Evolutionary conservation across 2,329 filamentous ascomycete species (phyloP), one percentile per base, ranked within the genome.

Genomic region (Phialophora verrucosa): DNA sequence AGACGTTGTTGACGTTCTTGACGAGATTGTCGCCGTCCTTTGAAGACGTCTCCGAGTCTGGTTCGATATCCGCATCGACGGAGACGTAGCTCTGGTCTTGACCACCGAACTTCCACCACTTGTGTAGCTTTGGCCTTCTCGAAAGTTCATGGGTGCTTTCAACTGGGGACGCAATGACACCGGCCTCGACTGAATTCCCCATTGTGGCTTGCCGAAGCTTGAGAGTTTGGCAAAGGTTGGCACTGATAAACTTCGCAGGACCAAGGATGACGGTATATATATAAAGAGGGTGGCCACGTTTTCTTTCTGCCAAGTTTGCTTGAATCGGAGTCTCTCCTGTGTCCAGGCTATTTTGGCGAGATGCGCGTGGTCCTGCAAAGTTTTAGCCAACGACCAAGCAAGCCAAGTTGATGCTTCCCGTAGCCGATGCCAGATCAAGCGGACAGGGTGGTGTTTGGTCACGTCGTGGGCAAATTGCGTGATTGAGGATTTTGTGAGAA

Each of bases 1-100:
- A 72, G 31, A 72, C 69, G 47, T 68, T 72, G 42, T 67, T 54
- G 7, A 58, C 59, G 47, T 70, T 70, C 54, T 64, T 67, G 35
- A 69, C 67, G 12, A 69, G 32, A 4, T 53, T 53, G 20, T 69
- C 65, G 29, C 65, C 54, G 20, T 63, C 23, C n/a, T 66, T 70
- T 27, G 63, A 65, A n/a, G 69, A 53, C 27, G 38, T 44, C 38
- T 69, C 62, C 10, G 66, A 67, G 51, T 54, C 47, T 12, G 44
- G 20, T 4, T 65, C 55, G 38, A 58, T 49, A 12, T 62, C 66
- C 4, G 17, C 61, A 50, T 71, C 68, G 49, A 71, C 67, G n/a
- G 66, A 63, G 38, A 70, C 64, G 66, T 69, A 56, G 59, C 54
- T 64, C 31, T 64, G 31, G 38, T 71, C 70, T 50, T 68, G 62